Evolutionary conservation across 345 rosid species (phyloP).

Genomic region (Moricandia moricandioides): DNA sequence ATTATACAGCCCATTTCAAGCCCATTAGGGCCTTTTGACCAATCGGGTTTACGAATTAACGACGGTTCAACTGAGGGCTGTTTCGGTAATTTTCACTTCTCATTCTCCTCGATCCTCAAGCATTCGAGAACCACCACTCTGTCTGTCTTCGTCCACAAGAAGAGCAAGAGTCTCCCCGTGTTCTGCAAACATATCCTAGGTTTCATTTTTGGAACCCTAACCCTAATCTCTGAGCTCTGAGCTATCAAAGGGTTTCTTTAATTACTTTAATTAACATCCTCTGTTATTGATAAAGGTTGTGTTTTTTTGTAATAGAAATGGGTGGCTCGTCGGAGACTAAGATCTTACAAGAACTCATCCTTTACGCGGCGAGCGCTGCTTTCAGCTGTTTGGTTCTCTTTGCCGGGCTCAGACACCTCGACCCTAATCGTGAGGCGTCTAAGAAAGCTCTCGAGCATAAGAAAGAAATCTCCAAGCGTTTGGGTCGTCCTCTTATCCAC

Average conservation of each 20-base stretch:
- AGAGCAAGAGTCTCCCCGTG: neutral
- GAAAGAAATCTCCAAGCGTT: conserved; percentile 84
- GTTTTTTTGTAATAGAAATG: conserved; percentile 29
- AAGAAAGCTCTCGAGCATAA: conserved; percentile 90
- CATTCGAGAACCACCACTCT: conserved; percentile 11
- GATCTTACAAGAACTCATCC: conserved; percentile 69
- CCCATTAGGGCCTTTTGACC: conserved; percentile 15
- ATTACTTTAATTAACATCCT: neutral
- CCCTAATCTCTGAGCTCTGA: neutral
- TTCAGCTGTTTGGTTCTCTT: conserved; percentile 80
- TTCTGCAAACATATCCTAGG: conserved; percentile 16
- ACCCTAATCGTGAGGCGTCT: conserved; percentile 88
- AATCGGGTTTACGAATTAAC: neutral
- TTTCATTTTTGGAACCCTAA: neutral
- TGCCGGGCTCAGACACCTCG: conserved; percentile 81
- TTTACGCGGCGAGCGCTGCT: conserved; percentile 98
- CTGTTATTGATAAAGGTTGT: neutral
- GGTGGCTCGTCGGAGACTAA: conserved; percentile 67
- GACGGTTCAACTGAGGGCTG: conserved; percentile 24
- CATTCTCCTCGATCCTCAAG: conserved; percentile 16
- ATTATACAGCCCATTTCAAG: neutral
- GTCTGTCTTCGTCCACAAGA: conserved; percentile 34
- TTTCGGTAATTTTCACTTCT: neutral
- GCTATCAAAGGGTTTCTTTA: neutral
- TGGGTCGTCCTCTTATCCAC: conserved; percentile 85